A percentile compares a stretch with the other conserved stretches of the same genome.
Conservation (phyloP, 2,329 filamentous ascomycete genomes). For the Xenoacremonium recifei region DNA sequence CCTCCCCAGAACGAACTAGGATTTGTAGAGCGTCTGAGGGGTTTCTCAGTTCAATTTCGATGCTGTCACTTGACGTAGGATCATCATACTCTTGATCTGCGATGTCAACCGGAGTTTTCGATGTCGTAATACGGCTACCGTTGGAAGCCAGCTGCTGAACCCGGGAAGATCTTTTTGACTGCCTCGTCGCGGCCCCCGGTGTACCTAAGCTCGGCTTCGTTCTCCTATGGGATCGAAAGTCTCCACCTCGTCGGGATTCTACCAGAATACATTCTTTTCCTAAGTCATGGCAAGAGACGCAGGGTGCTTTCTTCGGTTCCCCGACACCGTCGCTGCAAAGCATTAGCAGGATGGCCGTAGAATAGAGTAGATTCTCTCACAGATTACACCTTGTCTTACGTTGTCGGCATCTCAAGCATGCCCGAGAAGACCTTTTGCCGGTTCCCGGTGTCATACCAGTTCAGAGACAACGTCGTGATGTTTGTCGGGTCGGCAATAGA, state of each 20-base stretch:
- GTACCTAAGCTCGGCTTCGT: neutral
- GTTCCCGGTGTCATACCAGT: conserved; percentile 9
- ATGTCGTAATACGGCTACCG: too few species aligned
- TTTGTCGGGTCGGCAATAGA: neutral
- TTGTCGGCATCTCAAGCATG: conserved; percentile 12
- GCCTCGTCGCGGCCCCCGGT: neutral
- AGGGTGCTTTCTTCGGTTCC: neutral
- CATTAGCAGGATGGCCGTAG: neutral
- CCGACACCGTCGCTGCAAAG: neutral
- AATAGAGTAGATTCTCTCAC: conserved; percentile 3
- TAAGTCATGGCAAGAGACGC: neutral
- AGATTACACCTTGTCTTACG: conserved; percentile 15
- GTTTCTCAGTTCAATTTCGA: conserved; percentile 11
- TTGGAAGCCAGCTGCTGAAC: neutral
- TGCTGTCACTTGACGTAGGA: neutral
- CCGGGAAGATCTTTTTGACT: neutral
- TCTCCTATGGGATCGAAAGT: neutral
- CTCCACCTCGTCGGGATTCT: neutral
- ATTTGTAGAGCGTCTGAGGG: conserved; percentile 16
- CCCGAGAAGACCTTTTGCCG: conserved; percentile 8
- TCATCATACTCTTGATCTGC: neutral
- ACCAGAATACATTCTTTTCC: neutral
- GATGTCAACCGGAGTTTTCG: neutral
- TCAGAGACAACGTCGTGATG: neutral
- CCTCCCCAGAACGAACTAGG: conserved; percentile 5